These are phyloP conservation scores for Lenwebbia sp. DNA, from an alignment of 345 rosid species.

Conservation along the genomic window DNA sequence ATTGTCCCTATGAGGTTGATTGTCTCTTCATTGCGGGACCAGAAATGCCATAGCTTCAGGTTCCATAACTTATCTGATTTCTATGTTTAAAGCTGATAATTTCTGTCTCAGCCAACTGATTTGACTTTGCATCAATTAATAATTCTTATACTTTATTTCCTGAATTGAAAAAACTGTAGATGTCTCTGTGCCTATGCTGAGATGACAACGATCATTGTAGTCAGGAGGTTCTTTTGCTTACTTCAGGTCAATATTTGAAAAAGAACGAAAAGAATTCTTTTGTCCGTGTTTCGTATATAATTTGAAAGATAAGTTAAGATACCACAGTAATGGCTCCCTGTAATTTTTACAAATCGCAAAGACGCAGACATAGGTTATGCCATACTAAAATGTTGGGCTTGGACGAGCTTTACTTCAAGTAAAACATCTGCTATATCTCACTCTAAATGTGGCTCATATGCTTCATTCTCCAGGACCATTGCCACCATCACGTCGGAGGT, in stretches of 20 bases:
- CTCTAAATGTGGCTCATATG: background rate
- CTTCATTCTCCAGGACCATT: constrained; percentile 50
- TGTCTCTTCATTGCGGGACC: background rate
- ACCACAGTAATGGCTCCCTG: background rate
- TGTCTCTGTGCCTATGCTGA: background rate
- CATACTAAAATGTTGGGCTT: background rate
- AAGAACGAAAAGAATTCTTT: background rate
- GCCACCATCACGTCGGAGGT: constrained; percentile 73
- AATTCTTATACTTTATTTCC: background rate
- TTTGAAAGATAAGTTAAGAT: background rate
- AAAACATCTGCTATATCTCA: background rate
- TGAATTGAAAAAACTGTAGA: background rate
- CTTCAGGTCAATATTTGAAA: background rate
- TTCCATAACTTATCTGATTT: background rate
- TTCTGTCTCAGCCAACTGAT: background rate
- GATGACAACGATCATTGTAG: background rate
- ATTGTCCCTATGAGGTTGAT: background rate
- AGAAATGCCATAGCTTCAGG: background rate
- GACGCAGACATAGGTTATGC: background rate
- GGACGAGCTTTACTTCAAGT: background rate
- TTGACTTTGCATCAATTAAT: background rate
- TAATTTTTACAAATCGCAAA: background rate
- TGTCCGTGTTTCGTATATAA: background rate
- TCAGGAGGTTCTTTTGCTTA: background rate
- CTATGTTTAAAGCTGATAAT: background rate